Evolutionary conservation across 306 rosid genomes (phyloP), one percentile per base, ranked within the genome.

Genomic region (Delonix regia): DNA sequence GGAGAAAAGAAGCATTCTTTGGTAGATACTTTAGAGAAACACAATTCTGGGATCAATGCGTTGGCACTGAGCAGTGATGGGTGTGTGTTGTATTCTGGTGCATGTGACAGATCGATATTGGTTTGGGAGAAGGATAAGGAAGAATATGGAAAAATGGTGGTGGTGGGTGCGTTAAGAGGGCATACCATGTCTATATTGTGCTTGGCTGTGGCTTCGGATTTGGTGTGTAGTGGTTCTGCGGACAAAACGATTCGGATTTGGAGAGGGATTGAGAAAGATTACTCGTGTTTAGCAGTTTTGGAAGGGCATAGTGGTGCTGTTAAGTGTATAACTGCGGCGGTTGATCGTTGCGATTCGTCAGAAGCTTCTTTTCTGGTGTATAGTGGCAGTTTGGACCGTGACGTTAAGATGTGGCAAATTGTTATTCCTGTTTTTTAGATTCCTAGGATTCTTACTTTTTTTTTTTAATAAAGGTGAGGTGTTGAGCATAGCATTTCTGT

Each of bases 141-240:
- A 64, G 48, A n/a, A 19, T 49, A 16, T 41, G 91, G 87, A 6
- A 61, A 47, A 16, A 86, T 89, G 87, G 84, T 71, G 34, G 86
- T 88, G 38, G 80, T 87, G 75, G 99, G 94, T 59, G 91, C 87
- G 0, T 79, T 95, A 2, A 85, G 94, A 74, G 99, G 99, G 11
- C 98, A 95, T 72, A 78, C 81, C 0, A 88, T 65, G 82, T 84
- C 99, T 15, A 87, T 95, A 49, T 16, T 95, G 81, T 92, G 99
- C 51, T 85, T 95, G 85, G 78, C 81, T 3, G 95, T 86, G 77
- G 93, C 88, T 13, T 51, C 34, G 49, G 88, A 88, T 71, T 82
- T 92, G 74, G 81, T 95, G 15, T 92, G 88, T 7, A 95, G 99
- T 80, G 99, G 99, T 53, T 94, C 99, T 0, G 97, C 94, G 18